Conservation (phyloP, 1,139 yeast species). For the Hemisphaericaspora xylanilytica region DNA sequence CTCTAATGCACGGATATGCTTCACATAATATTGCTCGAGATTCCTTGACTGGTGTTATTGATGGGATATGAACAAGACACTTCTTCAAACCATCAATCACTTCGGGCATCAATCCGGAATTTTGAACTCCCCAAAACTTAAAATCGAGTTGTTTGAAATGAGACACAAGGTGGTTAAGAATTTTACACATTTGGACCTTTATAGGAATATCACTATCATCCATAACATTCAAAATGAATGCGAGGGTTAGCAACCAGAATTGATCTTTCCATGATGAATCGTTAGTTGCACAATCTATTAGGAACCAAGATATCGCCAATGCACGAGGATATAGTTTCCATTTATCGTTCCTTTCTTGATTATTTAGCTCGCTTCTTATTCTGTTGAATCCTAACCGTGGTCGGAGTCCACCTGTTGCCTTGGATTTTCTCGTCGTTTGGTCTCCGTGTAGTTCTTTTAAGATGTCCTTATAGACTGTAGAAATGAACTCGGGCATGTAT, state of each 20-base stretch:
- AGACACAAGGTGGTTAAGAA: constrained; percentile 1
- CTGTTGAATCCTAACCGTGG: constrained; percentile 31
- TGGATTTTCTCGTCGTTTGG: constrained; percentile 2
- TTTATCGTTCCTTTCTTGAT: constrained; percentile 22
- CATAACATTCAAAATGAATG: constrained; percentile 48
- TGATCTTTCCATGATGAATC: constrained; percentile 17
- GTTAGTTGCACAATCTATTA: constrained; percentile 19
- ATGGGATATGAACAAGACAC: constrained; percentile 46
- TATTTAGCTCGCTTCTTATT: constrained; percentile 17
- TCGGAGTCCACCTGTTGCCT: constrained; percentile 20
- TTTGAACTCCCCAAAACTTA: background rate
- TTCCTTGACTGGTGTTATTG: constrained; percentile 32
- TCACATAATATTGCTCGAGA: constrained; percentile 22
- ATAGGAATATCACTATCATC: constrained; percentile 49
- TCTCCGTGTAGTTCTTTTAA: constrained; percentile 4
- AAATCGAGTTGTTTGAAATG: constrained; percentile 4
- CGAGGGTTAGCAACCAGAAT: constrained; percentile 46
- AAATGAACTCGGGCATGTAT: constrained; percentile 9
- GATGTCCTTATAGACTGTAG: constrained; percentile 2
- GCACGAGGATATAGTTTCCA: constrained; percentile 16
- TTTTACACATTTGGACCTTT: constrained; percentile 39
- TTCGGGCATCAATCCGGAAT: constrained; percentile 14
- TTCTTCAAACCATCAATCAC: constrained; percentile 22
- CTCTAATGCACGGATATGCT: constrained; percentile 22
- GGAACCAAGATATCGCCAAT: constrained; percentile 30